These are phyloP conservation scores for Hypocreales sp. DNA, from an alignment of 2,329 filamentous ascomycete species.

Conservation along the genomic window DNA sequence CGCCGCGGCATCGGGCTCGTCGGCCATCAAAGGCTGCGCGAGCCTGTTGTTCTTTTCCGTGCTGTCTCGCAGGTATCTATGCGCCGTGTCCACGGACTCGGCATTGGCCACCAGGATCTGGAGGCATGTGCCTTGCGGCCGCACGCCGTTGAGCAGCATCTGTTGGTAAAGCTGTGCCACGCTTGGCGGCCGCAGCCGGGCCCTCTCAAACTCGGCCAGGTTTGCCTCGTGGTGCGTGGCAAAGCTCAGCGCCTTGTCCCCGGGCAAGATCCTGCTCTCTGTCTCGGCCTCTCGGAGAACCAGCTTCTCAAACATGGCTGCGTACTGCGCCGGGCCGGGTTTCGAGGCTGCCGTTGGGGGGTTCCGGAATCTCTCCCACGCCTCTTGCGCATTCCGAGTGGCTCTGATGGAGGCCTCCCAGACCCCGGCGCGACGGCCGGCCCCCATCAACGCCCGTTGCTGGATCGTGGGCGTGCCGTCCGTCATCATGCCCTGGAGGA, in stretches of 20 bases:
- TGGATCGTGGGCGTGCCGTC: slow-evolving; percentile 43
- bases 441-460: slow-evolving; percentile 13
- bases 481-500: slow-evolving; percentile 34
- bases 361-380: slow-evolving; percentile 35
- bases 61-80: slow-evolving; percentile 34
- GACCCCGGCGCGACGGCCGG: slow-evolving; percentile 6
- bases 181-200: slow-evolving; percentile 44
- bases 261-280: slow-evolving; percentile 27
- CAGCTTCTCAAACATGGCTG: slow-evolving; percentile 45
- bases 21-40: too few relatives aligned
- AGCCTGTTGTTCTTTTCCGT: too few relatives aligned
- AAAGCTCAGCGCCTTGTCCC: slow-evolving; percentile 40
- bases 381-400: slow-evolving; percentile 45
- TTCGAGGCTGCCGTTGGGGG: slow-evolving; percentile 16
- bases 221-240: slow-evolving; percentile 24
- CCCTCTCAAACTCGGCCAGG: slow-evolving; percentile 48
- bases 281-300: slow-evolving; percentile 15
- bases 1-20: slow-evolving; percentile 8
- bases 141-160: slow-evolving; percentile 36
- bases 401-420: slow-evolving; percentile 44
- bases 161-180: slow-evolving; percentile 40
- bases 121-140: slow-evolving; percentile 33
- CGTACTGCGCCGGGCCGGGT: slow-evolving; percentile 31
- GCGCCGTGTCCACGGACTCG: slow-evolving; percentile 25
- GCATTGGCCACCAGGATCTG: slow-evolving; percentile 40